Conservation (phyloP, 2,329 filamentous ascomycete genomes). For the Myriosclerotinia scirpicola region DNA sequence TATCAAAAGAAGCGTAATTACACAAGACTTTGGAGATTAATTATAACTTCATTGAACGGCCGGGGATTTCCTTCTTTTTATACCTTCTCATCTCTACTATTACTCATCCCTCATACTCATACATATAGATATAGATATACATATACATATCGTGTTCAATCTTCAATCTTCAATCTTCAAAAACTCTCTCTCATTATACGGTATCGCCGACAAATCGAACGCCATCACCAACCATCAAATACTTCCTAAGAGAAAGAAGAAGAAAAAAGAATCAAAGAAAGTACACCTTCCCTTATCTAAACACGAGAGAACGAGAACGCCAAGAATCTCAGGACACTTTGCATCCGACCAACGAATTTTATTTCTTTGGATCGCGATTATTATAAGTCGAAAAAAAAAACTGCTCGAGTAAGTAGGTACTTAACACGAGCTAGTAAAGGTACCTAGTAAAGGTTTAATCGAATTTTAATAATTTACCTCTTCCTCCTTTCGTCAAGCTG, state of each 20-base stretch:
- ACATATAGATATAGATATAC: not conserved
- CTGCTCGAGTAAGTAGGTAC: not conserved
- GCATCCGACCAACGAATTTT: conserved; percentile 10
- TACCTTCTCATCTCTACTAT: not conserved
- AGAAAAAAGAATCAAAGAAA: not conserved
- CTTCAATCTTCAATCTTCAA: no score
- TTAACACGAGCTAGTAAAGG: not conserved
- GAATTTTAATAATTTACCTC: not conserved
- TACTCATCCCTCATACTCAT: not conserved
- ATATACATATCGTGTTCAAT: no score
- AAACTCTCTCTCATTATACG: no score
- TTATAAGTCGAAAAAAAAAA: not conserved
- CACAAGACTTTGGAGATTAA: not conserved
- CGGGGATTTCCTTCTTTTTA: no score
- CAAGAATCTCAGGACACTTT: conserved; percentile 23
- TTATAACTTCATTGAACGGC: not conserved
- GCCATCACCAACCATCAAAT: not conserved
- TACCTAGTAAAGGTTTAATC: not conserved
- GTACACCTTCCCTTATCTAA: conserved; percentile 14
- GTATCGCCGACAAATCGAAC: not conserved
- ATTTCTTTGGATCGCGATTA: not conserved
- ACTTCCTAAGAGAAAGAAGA: not conserved
- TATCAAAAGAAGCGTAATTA: not conserved
- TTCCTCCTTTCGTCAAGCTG: conserved; percentile 17
- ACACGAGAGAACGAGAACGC: conserved; percentile 12